These are phyloP conservation scores for Draba incana DNA, from an alignment of 345 rosid genomes.

Conservation along the genomic window DNA sequence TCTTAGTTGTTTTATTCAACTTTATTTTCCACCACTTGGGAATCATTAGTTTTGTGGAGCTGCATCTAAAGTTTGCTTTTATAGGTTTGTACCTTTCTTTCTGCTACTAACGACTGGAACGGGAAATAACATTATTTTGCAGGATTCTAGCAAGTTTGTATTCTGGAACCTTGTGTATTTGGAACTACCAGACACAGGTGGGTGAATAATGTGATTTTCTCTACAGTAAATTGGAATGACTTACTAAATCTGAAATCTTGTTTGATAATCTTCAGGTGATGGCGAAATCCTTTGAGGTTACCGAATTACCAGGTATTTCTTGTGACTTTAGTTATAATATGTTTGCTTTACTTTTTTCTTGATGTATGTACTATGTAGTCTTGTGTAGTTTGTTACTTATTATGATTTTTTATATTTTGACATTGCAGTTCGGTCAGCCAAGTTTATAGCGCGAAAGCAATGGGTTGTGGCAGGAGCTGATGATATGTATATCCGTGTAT, in stretches of 20 bases:
- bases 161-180: conserved; percentile 70
- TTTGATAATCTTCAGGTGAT: conserved; percentile 42
- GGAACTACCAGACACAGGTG: conserved; percentile 95
- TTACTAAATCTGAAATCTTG: no score
- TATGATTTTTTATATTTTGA: conserved; percentile 1
- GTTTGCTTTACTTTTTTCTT: neutral
- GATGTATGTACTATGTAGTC: neutral
- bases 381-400: conserved; percentile 21
- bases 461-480: conserved; percentile 99
- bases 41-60: neutral
- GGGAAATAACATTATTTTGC: conserved; percentile 23
- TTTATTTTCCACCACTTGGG: neutral
- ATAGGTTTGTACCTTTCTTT: neutral
- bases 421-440: conserved; percentile 91
- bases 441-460: conserved; percentile 80
- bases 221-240: no score
- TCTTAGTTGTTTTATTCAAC: neutral
- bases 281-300: conserved; percentile 89
- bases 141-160: conserved; percentile 76
- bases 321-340: neutral
- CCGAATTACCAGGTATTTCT: conserved; percentile 83
- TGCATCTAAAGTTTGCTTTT: conserved; percentile 3
- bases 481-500: conserved; percentile 88
- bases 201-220: conserved; percentile 14
- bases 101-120: conserved; percentile 20